A percentile compares a stretch with the other conserved stretches of the same genome.
Conservation (phyloP, 441 rosid genomes). For the Heliophila coronopifolia region DNA sequence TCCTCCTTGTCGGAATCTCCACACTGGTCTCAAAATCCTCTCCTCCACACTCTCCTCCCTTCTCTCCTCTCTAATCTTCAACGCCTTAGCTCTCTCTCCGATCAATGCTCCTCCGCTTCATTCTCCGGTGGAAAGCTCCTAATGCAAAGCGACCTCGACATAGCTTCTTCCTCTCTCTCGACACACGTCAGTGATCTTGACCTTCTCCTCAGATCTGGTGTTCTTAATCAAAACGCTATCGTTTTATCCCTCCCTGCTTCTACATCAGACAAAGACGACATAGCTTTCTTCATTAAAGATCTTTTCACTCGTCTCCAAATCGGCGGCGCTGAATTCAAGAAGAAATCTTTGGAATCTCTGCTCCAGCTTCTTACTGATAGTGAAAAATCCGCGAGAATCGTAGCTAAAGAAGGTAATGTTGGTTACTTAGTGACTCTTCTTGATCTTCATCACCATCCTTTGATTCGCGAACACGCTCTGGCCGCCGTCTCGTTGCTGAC, state of each 20-base stretch:
- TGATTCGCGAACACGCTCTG: conserved; percentile 60
- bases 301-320: conserved; percentile 70
- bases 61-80: conserved; percentile 63
- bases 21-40: conserved; percentile 65
- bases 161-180: conserved; percentile 54
- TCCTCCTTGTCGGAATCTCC: conserved; percentile 52
- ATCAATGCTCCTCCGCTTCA: conserved; percentile 45
- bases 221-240: conserved; percentile 65
- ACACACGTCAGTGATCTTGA: conserved; percentile 55
- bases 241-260: conserved; percentile 58
- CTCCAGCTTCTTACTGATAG: conserved; percentile 48
- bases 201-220: conserved; percentile 70
- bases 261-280: conserved; percentile 45
- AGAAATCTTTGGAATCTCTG: conserved; percentile 63
- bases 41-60: conserved; percentile 67
- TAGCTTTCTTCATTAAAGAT: conserved; percentile 52
- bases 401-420: conserved; percentile 61
- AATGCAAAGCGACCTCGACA: conserved; percentile 85
- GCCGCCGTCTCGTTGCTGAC: conserved; percentile 54
- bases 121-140: conserved; percentile 67
- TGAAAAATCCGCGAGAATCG: conserved; percentile 43
- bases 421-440: conserved; percentile 55
- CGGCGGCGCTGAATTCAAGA: conserved; percentile 68
- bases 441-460: conserved; percentile 38
- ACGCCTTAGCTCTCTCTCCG: conserved; percentile 57